Conservation (phyloP, 768 basidiomycete genomes). For the Mycena rebaudengoi region DNA sequence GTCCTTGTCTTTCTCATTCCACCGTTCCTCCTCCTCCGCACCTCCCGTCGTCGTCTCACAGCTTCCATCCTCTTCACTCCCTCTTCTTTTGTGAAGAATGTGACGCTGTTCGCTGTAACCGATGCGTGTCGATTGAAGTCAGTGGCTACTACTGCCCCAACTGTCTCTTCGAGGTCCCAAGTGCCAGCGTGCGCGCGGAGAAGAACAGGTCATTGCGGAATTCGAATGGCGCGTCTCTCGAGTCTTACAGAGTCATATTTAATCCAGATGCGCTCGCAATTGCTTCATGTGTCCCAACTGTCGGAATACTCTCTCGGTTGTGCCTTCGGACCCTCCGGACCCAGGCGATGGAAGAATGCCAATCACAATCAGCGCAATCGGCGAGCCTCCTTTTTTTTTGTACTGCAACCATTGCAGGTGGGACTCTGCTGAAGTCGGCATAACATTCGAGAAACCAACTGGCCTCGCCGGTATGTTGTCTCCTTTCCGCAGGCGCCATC, state of each 20-base stretch:
- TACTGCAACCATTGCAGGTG: slow-evolving; percentile 94
- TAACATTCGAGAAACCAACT: slow-evolving; percentile 96
- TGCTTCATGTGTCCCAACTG: slow-evolving; percentile 98
- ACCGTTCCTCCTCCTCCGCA: slow-evolving; percentile 77
- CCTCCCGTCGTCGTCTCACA: slow-evolving; percentile 78
- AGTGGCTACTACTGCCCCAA: slow-evolving; percentile 98
- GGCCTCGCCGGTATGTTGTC: slow-evolving; percentile 84
- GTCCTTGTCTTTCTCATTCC: slow-evolving; percentile 71
- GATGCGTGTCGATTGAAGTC: slow-evolving; percentile 92
- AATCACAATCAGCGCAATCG: slow-evolving; percentile 65
- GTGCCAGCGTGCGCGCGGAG: slow-evolving; percentile 97
- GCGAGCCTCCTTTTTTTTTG: slow-evolving; percentile 90
- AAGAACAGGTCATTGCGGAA: slow-evolving; percentile 79
- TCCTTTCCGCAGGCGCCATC: background rate
- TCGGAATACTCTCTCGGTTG: slow-evolving; percentile 87
- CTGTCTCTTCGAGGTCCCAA: slow-evolving; percentile 97
- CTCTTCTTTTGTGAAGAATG: slow-evolving; percentile 99
- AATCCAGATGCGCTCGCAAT: slow-evolving; percentile 89
- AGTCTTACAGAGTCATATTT: background rate
- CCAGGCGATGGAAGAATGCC: slow-evolving; percentile 62
- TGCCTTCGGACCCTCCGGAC: slow-evolving; percentile 87
- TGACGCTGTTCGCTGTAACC: slow-evolving; percentile 92
- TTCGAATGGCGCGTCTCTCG: background rate
- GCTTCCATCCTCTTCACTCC: slow-evolving; percentile 83
- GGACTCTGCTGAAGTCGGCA: slow-evolving; percentile 92